Evolutionary conservation across 805 yeast species (phyloP), one percentile per base, ranked within the genome.

Genomic region (Barnettozyma wickerhamii): DNA sequence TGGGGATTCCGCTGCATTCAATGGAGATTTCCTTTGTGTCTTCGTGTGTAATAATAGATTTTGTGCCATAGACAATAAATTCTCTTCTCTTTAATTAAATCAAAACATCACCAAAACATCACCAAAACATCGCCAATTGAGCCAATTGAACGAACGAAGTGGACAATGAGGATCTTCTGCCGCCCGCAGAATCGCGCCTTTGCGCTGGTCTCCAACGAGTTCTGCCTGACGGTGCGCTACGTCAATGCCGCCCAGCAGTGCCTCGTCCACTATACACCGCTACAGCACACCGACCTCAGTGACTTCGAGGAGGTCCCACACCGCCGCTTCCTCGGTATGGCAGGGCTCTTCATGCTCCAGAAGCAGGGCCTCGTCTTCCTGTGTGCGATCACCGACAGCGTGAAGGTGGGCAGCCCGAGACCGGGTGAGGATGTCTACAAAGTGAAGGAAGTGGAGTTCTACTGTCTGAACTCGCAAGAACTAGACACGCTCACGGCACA

Each of bases 171-270:
- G 31, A 37, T 54, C 36, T 47, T 52, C 59, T 68, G 84, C 39
- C 77, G 83, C 41, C 75, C 71, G 42, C 59, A 68, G 26, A 91
- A 93, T 2, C 67, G 96, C 40, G 74, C 90, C 10, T 66, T 86
- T 42, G 82, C 86, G 2, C 65, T 88, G 4, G 75, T 79, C 4
- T 73, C 82, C 17, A 70, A 72, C 33, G 73, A 71, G 20, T 74
- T 68, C 55, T 85, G 81, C 1, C 66, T 88, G 45, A 66, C 81
- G 4, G 68, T 88, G 35, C 68, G 81, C 36, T 78, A 73, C 46
- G 47, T 55, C 9, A 40, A 43, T 10, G 28, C 39, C 19, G 39
- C 47, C 4, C 56, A 51, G 21, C 53, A 47, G 30, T 45, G 55
- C 39, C 63, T 71, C n/a, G 79, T 81, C 30, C 85, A 79, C 49